Base-by-base conservation (phyloP, 768 basidiomycete genomes). In the Amyloporia xantha region DNA sequence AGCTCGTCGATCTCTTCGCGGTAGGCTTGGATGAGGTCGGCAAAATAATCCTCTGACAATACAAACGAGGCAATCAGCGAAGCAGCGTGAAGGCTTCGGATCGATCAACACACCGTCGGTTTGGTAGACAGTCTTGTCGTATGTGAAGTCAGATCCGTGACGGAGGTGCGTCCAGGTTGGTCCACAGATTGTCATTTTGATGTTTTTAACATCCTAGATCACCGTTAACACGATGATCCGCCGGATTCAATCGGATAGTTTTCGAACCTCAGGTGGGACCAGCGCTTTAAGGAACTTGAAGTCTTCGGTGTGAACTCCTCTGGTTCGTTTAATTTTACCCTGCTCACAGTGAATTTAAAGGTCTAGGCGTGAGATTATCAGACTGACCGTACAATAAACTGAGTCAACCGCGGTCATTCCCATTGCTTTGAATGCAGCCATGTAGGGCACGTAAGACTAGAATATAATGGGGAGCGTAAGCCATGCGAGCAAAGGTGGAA, bases 141-240 rank as follows among this genome's bases (percentile, higher is more conserved):
- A 82, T 2, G 78, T 76, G 52, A 78, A 72, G 4, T 72, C 73
- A 2, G 59, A 48, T 44, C 84, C 83, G 58, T 82, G 81, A 19
- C 77, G 76, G 17, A 82, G 72, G 60, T 84, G 81, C 61, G 78
- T 79, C 81, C 82, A 84, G 12, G 78, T 78, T 3, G 84, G 85
- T 0, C 81, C 76, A 50, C 78, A 82, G 55, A 86, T 68, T 7
- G 82, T 87, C 41, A 88, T 51, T 62, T 90, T 89, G 63, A 88
- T 73, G 52, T 72, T 68, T 56, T 74, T 73, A 43, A 84, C 76
- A 53, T 84, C 81, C 78, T 81, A 44, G 17, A 30, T 33, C 30
- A 33, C 30, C 7, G 30, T 33, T 33, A 7, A 33, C 30, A n/a
- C n/a, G n/a, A n/a, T n/a, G n/a, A n/a, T n/a, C n/a, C n/a, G n/a